Evolutionary conservation across 495 filamentous ascomycete genomes (phyloP).

Genomic region (Immersiella caudata): DNA sequence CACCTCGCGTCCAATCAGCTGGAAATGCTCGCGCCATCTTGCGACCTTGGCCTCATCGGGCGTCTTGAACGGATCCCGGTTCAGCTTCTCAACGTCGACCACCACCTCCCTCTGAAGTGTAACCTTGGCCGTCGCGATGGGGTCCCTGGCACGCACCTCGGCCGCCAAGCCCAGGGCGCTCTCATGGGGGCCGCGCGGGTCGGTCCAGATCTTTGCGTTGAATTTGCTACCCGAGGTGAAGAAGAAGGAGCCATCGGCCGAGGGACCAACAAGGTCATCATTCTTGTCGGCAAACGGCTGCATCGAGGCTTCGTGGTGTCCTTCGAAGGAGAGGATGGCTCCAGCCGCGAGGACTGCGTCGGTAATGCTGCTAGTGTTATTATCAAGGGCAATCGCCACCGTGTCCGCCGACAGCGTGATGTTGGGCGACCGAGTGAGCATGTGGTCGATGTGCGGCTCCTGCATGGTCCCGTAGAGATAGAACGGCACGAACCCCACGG

Average conservation of each 20-base stretch:
- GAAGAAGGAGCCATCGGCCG: constrained; percentile 17
- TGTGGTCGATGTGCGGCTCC: constrained; percentile 23
- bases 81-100: constrained; percentile 24
- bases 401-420: constrained; percentile 8
- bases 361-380: background rate
- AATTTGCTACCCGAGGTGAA: constrained; percentile 19
- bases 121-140: constrained; percentile 12
- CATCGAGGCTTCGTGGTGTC: constrained; percentile 18
- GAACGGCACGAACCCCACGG: constrained; percentile 42
- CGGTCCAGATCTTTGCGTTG: constrained; percentile 17
- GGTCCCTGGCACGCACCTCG: background rate
- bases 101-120: constrained; percentile 16
- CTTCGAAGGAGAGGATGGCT: constrained; percentile 3
- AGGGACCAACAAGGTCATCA: background rate
- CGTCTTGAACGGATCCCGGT: constrained; percentile 25
- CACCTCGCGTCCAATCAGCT: background rate
- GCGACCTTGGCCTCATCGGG: constrained; percentile 13
- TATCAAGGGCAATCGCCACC: background rate
- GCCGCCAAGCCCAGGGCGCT: constrained; percentile 13
- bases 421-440: constrained; percentile 20
- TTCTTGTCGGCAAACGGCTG: constrained; percentile 20
- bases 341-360: background rate
- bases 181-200: background rate
- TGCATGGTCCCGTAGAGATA: constrained; percentile 46
- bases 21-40: constrained; percentile 22